Evolutionary conservation across 805 yeast species (phyloP).

Genomic region (Aciculoconidium aculeatum): DNA sequence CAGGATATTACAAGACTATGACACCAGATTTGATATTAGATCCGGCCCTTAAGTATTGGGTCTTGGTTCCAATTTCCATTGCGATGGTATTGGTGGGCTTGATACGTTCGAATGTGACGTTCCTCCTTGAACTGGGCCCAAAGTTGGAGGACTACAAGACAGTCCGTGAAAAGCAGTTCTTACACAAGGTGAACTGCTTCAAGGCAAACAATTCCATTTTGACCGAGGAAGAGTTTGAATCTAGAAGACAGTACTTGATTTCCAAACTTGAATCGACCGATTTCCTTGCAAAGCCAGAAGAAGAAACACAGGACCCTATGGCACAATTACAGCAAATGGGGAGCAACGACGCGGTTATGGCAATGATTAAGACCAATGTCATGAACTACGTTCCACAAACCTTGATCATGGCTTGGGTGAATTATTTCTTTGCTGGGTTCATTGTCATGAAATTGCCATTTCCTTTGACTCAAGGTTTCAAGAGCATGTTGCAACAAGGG

Average conservation of each 20-base stretch:
- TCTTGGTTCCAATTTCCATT: constrained; percentile 77
- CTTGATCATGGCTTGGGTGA: constrained; percentile 93
- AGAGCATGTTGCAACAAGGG: constrained; percentile 87
- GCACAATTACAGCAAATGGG: constrained; percentile 65
- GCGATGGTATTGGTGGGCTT: constrained; percentile 89
- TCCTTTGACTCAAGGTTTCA: constrained; percentile 83
- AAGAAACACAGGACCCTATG: constrained; percentile 30
- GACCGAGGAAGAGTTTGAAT: constrained; percentile 44
- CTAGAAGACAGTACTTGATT: constrained; percentile 45
- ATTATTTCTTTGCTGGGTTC: constrained; percentile 87
- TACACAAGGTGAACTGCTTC: constrained; percentile 55
- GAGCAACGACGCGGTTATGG: constrained; percentile 65
- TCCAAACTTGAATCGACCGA: constrained; percentile 47
- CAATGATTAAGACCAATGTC: constrained; percentile 74
- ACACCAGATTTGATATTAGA: constrained; percentile 48
- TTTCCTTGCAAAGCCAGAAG: constrained; percentile 47
- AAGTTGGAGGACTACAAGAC: constrained; percentile 47
- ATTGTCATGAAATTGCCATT: constrained; percentile 79
- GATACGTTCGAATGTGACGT: constrained; percentile 61
- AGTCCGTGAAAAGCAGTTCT: constrained; percentile 54
- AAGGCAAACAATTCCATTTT: constrained; percentile 49
- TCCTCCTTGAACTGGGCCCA: constrained; percentile 53
- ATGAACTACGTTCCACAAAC: constrained; percentile 90
- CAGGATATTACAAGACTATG: too few species aligned
- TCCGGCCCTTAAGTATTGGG: constrained; percentile 85